Base-by-base conservation (phyloP, 768 basidiomycete species). In the Mycena galericulata region DNA sequence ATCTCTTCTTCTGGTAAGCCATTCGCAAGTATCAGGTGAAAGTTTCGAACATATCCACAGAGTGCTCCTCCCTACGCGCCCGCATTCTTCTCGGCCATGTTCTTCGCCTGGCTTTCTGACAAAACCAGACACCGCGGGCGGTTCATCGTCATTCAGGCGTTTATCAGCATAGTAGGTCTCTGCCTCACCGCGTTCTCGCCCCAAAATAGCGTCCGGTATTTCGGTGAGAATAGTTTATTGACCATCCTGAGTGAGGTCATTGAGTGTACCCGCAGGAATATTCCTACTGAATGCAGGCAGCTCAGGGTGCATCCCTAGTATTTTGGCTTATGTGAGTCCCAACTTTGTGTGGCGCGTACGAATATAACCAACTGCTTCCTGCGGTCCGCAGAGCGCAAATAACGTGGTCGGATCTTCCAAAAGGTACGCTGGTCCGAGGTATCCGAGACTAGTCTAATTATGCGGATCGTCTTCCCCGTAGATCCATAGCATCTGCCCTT, bases 391-490 rank as follows among this genome's bases (percentile, higher is more conserved):
- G 74, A 66, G 74, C 49, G 68, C 82, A 7, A 85, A 85, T 68
- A 87, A 87, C 68, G 84, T 85, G 7, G 83, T 84, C 12, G 83
- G 84, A 17, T 84, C 86, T 59, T 84, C 83, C 59, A 86, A 85
- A 76, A 78, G 78, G 65, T 46, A 40, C 22, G 41, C 14, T 3
- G 65, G 53, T 79, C 77, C 26, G 26, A 30, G 43, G 29, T 17
- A 22, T 18, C 22, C 15, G 5, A 30, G 26, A 58, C 34, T 36
- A 14, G 29, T 41, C 40, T 60, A 49, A 45, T 32, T 51, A 34
- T 60, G 29, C 6, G 14, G 26, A 32, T 26, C 3, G 43, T 8
- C 22, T 10, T 1, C n/a, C 24, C 18, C 12, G n/a, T 32, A 65
- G 63, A 43, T 57, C 63, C 38, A 26, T 26, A 78, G 81, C 24